Conservation (phyloP, 1,284 basidiomycete species). For the Microbotryum silenes-acaulis region DNA sequence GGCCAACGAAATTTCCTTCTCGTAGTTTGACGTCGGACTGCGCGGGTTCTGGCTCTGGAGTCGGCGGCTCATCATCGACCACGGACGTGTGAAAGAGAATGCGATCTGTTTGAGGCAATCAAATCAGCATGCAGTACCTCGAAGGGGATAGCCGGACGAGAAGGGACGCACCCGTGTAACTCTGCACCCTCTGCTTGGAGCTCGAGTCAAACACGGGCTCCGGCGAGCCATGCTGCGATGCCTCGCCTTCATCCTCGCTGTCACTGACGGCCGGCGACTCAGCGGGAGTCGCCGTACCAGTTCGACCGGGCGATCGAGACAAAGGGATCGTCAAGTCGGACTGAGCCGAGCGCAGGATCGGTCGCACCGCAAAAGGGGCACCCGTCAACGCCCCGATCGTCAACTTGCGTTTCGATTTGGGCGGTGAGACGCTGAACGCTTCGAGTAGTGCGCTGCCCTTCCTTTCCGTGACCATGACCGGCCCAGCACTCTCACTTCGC, state of each 20-base stretch:
- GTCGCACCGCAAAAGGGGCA: constrained; percentile 5
- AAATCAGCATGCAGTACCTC: neutral
- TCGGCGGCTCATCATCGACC: neutral
- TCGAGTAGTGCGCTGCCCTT: neutral
- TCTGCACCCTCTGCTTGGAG: constrained; percentile 35
- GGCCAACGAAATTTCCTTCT: too few species aligned
- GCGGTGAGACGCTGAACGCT: neutral
- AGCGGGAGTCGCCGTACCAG: too few species aligned
- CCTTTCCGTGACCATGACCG: constrained; percentile 4
- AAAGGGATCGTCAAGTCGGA: constrained; percentile 13
- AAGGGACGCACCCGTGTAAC: constrained; percentile 24
- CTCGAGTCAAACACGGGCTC: constrained; percentile 30
- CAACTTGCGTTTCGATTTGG: neutral
- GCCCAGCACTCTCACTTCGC: neutral
- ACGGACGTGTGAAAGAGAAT: constrained; percentile 21
- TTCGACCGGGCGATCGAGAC: neutral
- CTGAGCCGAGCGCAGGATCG: constrained; percentile 13
- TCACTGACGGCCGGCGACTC: neutral
- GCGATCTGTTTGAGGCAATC: constrained; percentile 4
- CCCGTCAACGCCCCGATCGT: constrained; percentile 1
- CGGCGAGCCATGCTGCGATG: neutral
- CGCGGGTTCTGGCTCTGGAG: neutral
- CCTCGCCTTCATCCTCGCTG: neutral
- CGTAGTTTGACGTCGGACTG: neutral
- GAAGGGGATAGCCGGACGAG: neutral